Base-by-base conservation (phyloP, 176 grass and related monocot genomes). In the Paspalum vaginatum region DNA sequence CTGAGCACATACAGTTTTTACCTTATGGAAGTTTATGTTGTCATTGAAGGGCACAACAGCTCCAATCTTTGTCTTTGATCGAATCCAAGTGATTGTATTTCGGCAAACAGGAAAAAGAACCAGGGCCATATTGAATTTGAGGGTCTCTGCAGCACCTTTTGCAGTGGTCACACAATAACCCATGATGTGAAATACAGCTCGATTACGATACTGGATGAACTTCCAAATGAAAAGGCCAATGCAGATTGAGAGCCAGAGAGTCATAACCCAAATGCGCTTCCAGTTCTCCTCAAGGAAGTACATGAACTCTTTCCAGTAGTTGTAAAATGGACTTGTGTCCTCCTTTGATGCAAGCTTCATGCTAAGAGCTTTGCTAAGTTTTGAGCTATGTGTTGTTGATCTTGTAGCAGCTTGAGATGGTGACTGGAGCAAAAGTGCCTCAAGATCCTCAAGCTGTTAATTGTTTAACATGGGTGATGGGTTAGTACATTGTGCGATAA, bases 21-120 rank as follows among this genome's bases (percentile, higher is more conserved):
- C 93, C 86, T 93, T 97, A 54, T 97, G 94, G 48, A 97, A 97
- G 53, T 96, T 96, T 70, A 93, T 92, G n/a, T 92, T 96, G 82
- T 96, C 93, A 49, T 96, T 91, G 84, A 93, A 97, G 54, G 94
- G 94, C 13, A 97, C 70, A 42, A 85, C 52, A 32, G 77, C 88
- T 64, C 94, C 94, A 32, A 97, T 82, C 62, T 93, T 81, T 72
- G 94, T 97, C 77, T 97, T 93, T 3, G 87, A 92, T 22, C 93
- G 70, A 83, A 96, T 87, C 91, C 91, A 94, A 48, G 92, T 94
- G 48, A 94, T 88, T 69, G 89, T 94, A 75, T 94, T 94, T 73
- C 89, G 78, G 65, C 92, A 94, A 68, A 94, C 89, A 66, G 92
- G 92, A 78, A 94, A 45, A 50, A 94, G 86, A 76, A 94, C 90